phyloP scores from a whole-genome alignment of 192 early-diverging fungal species.

The Jimgerdemannia lactiflua region DNA sequence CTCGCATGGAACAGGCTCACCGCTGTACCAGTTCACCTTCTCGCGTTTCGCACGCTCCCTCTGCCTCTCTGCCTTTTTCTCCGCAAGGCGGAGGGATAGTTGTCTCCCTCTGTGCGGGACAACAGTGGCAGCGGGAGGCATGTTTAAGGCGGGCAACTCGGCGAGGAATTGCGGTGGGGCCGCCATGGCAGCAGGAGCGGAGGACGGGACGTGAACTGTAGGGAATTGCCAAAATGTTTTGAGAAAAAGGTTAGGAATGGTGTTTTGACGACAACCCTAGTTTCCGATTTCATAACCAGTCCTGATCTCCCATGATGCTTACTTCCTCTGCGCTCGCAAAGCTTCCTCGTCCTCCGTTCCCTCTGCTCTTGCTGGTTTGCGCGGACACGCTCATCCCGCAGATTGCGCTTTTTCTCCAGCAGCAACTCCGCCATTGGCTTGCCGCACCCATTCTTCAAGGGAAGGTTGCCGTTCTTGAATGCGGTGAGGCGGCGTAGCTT shows the following conservation, averaged over 20 bases:
- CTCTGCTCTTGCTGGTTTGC: conserved; percentile 5
- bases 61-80: too few species aligned
- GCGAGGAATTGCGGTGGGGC: too few species aligned
- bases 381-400: conserved; percentile 6
- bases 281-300: too few species aligned
- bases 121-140: too few species aligned
- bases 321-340: conserved; percentile 14
- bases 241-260: not conserved
- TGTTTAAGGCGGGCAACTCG: too few species aligned
- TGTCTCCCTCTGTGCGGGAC: too few species aligned
- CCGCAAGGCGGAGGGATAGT: too few species aligned
- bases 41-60: too few species aligned
- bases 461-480: conserved; percentile 4
- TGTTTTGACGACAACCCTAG: too few species aligned
- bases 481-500: conserved; percentile 5
- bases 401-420: conserved; percentile 6
- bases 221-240: not conserved
- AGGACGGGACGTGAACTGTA: conserved; percentile 10
- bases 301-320: not conserved
- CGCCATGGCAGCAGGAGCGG: too few species aligned
- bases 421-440: conserved; percentile 10
- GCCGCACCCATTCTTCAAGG: conserved; percentile 1
- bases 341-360: conserved; percentile 7
- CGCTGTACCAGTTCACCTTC: not conserved
- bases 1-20: not conserved